Conservation (phyloP, 345 rosid species). For the Syzygium aqueum region DNA sequence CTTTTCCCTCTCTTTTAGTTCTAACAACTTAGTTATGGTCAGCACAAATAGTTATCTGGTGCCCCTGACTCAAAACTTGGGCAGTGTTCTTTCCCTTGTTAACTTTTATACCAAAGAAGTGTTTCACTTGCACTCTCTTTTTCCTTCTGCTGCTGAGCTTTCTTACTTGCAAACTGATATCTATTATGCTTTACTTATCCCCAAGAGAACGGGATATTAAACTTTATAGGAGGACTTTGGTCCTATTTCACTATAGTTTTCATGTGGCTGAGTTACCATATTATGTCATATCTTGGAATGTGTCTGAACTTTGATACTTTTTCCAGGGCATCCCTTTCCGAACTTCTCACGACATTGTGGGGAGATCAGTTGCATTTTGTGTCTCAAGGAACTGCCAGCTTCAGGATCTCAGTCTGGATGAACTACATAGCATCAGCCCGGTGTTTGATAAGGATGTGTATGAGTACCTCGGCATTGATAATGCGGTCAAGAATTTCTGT, state of each 20-base stretch:
- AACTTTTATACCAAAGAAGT: not conserved
- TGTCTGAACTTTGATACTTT: not conserved
- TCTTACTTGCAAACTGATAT: not conserved
- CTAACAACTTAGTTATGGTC: not conserved
- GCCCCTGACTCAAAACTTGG: not conserved
- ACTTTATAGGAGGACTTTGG: not conserved
- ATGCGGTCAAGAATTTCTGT: constrained; percentile 65
- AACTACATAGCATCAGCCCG: constrained; percentile 50
- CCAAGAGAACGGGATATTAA: not conserved
- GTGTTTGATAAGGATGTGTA: constrained; percentile 67
- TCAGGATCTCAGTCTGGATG: constrained; percentile 60
- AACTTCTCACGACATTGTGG: constrained; percentile 90
- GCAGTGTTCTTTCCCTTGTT: not conserved
- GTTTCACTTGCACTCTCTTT: not conserved
- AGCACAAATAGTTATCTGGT: not conserved
- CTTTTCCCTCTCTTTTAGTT: not conserved
- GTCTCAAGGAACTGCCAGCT: constrained; percentile 66
- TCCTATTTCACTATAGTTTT: not conserved
- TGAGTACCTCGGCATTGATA: constrained; percentile 68
- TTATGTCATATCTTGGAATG: not conserved
- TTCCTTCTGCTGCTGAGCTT: not conserved
- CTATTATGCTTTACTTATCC: not conserved
- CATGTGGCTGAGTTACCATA: not conserved
- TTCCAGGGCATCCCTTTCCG: constrained; percentile 85
- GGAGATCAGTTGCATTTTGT: constrained; percentile 78